Conservation (phyloP, 129 eudicot species). For the Apium graveolens region DNA sequence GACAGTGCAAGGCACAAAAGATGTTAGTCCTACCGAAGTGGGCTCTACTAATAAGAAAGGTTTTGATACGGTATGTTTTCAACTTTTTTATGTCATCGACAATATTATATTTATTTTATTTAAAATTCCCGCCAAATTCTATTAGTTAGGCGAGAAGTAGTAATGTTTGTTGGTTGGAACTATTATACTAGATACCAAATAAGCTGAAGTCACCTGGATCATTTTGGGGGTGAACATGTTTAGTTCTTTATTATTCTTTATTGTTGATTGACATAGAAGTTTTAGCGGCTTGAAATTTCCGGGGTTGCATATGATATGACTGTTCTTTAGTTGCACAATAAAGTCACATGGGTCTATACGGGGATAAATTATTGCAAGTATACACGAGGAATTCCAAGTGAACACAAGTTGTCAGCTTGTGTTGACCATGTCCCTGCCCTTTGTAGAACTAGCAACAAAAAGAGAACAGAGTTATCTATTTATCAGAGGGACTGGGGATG, state of each 20-base stretch:
- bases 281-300: background rate
- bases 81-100: background rate
- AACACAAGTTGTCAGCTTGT: background rate
- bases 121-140: background rate
- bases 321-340: background rate
- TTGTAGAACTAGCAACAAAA: background rate
- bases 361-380: background rate
- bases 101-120: background rate
- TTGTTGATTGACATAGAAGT: background rate
- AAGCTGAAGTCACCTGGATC: background rate
- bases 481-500: background rate
- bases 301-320: background rate
- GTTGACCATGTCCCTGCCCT: background rate
- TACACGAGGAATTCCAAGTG: background rate
- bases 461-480: background rate
- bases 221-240: background rate
- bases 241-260: background rate
- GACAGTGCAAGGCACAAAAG: constrained; percentile 38
- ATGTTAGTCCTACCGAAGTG: constrained; percentile 27
- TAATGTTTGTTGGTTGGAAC: background rate
- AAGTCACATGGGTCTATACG: background rate
- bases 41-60: constrained; percentile 34
- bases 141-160: background rate
- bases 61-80: constrained; percentile 38
- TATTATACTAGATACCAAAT: background rate